These are phyloP conservation scores for Dentipellis fragilis DNA, from an alignment of 768 basidiomycete species.

Conservation along the genomic window DNA sequence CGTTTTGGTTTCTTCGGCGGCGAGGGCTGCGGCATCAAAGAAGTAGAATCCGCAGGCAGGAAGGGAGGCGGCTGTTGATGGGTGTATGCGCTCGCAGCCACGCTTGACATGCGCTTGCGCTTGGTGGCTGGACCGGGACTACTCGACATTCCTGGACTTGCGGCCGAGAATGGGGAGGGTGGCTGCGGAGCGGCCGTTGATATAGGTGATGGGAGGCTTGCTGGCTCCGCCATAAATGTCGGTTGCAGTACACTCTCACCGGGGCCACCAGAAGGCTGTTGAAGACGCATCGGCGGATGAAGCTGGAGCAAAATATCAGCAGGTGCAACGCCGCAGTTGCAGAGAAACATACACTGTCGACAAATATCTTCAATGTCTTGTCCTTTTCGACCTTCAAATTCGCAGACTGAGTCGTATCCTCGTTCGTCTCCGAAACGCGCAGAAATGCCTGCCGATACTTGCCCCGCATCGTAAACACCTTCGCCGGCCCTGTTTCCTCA, in stretches of 20 bases:
- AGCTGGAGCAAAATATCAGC: background rate
- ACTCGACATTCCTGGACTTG: background rate
- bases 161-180: background rate
- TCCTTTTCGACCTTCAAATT: conserved; percentile 46
- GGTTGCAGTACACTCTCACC: background rate
- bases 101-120: background rate
- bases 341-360: conserved; percentile 43
- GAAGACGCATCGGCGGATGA: background rate
- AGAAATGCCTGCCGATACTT: conserved; percentile 63
- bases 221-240: background rate
- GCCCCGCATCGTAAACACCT: conserved; percentile 55
- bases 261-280: background rate
- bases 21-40: background rate
- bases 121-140: background rate
- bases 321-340: background rate
- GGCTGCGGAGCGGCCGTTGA: background rate
- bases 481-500: conserved; percentile 44
- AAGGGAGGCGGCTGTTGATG: too few species aligned
- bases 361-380: conserved; percentile 44
- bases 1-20: background rate
- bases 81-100: too few species aligned
- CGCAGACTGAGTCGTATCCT: conserved; percentile 39
- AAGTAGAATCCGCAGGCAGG: background rate
- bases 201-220: background rate
- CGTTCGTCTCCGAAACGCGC: conserved; percentile 46